Evolutionary conservation across 2,329 filamentous ascomycete species (phyloP), one percentile per base, ranked within the genome.

Genomic region (Colletotrichum sansevieriae): DNA sequence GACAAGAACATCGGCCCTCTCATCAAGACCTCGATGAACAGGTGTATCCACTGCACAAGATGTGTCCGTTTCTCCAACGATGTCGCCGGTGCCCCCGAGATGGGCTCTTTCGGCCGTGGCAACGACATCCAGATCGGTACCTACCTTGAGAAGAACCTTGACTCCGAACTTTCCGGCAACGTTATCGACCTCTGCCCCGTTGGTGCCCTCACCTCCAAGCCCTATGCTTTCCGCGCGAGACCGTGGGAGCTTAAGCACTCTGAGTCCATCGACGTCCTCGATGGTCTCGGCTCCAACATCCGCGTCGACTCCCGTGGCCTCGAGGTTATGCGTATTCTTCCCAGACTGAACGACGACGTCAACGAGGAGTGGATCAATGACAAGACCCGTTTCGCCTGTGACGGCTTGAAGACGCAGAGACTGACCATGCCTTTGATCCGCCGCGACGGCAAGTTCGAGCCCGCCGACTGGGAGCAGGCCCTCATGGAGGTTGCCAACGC

Each of bases 311-410:
- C 94, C 66, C 90, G 96, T 76, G 96, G 96, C 68, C 85, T 98
- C 73, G 95, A 98, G 83, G 95, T 99, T 59, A 97, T 99, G 95
- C 91, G 96, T 75, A 87, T 99, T 70, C 79, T 98, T 15, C 96
- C 96, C 68, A 90, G 96, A 75, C 87, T 99, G 70, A 99, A 99
- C 79, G 96, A 99, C 78, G 95, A 98, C 76, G 90, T 99, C 75
- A 99, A 99, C 81, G 96, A 99, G 84, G 96, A 99, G 82, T 99
- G 96, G 96, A 98, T 99, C 80, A 96, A 98, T 82, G 96, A 99
- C 85, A 99, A 98, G 87, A 91, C 94, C 46, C 90, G 96, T 72
- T 99, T 98, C 79, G 95, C 96, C 47, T 97, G 95, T 79, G 96
- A 99, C 79, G 96, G 96, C 57, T 87, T 99, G 73, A 97, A 95